A percentile compares a stretch with the other conserved stretches of the same genome.
Conservation (phyloP, 2,329 filamentous ascomycete genomes). For the Calonectria pauciramosa region DNA sequence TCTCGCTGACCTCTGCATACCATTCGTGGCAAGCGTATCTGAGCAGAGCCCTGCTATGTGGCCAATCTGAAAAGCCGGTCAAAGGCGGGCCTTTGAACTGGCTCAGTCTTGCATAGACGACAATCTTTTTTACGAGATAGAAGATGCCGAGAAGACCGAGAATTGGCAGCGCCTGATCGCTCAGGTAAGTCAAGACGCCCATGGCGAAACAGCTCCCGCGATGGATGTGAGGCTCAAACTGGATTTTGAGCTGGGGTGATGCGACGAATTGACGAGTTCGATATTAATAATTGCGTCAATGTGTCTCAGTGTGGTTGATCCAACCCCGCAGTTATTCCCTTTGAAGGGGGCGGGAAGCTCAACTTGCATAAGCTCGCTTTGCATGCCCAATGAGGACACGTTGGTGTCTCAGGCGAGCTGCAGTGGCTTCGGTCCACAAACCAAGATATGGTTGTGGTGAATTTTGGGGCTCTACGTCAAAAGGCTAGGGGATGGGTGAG, state of each 20-base stretch:
- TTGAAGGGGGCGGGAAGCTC: background rate
- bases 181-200: slow-evolving; percentile 1
- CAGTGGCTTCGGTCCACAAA: background rate
- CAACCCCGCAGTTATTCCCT: slow-evolving; percentile 18
- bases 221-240: background rate
- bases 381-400: background rate
- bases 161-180: background rate
- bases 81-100: slow-evolving; percentile 20
- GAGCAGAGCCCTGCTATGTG: slow-evolving; percentile 26
- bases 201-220: background rate
- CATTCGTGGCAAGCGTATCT: slow-evolving; percentile 22
- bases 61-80: slow-evolving; percentile 20
- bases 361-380: background rate
- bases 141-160: background rate
- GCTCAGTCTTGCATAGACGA: slow-evolving; percentile 17
- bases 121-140: slow-evolving; percentile 4
- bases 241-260: background rate
- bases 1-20: slow-evolving; percentile 21
- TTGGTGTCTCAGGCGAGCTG: background rate
- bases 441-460: background rate
- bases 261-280: background rate
- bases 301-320: background rate
- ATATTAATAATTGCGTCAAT: slow-evolving; percentile 2
- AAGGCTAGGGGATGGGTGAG: background rate
- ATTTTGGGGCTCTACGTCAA: background rate